Evolutionary conservation across 176 grass and related monocot species (phyloP), one percentile per base, ranked within the genome.

Genomic region (Musa troglodytarum): DNA sequence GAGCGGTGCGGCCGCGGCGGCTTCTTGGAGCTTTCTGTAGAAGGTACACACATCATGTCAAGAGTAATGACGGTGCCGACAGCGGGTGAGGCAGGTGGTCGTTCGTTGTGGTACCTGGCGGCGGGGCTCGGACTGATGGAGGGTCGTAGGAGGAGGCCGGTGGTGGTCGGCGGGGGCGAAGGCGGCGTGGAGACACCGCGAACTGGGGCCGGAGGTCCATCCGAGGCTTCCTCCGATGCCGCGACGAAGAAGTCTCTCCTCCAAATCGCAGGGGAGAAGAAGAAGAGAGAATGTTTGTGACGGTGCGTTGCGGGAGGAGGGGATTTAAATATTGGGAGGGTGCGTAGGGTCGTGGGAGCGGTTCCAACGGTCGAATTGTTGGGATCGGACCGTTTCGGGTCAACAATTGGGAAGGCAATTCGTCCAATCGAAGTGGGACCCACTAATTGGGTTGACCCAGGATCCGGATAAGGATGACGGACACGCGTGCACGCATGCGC

Each of bases 151-250:
- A 52, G 12, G 71, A 65, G 3, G 63, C 68, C 8, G 76, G 81
- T 26, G 54, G 82, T 17, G 80, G 49, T 50, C 49, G 78, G 74
- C 90, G 90, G 8, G 90, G 90, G 26, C 90, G 90, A 52, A 98
- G 94, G 63, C 90, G 75, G 50, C 95, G 86, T 56, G 95, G 95
- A 2, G 95, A 98, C 11, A 98, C 54, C 13, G 43, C 86, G 8
- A 91, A 78, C 22, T 86, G 84, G 1, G 90, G 86, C 17, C 84
- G 87, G 63, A 72, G 76, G 57, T 93, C 84, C 95, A 91, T 93
- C 68, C 9, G 15, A 67, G 77, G 11, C 12, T 17, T 61, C 57
- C n/a, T 14, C 14, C 5, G 57, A 20, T 20, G 57, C 57, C 14
- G 14, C 57, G 57, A 16, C 10, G 2, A 17, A 1, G 5, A 57